Evolutionary conservation across 495 filamentous ascomycete genomes (phyloP), one percentile per base, ranked within the genome.

Genomic region (Lepraria neglecta): DNA sequence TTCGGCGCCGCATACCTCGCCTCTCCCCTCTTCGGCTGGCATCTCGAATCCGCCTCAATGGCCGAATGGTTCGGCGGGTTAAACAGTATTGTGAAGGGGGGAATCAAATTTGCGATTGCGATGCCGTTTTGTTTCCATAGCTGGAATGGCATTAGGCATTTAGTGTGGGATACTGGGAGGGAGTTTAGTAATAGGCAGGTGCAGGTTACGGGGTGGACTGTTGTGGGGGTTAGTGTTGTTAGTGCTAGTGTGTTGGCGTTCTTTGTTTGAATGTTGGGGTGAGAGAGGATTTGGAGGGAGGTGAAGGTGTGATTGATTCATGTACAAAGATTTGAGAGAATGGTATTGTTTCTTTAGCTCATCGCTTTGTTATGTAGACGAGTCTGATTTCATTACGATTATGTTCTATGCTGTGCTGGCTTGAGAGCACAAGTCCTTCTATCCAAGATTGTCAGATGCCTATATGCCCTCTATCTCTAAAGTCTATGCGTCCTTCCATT

Each of bases 61-160:
- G 90, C 87, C 35, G 87, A 89, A 27, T 81, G 87, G 45, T 86
- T 95, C 70, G 92, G 78, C 35, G 75, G 84, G 51, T 83, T 91
- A 64, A 89, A 91, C 7, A 43, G 87, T 27, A 76, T 78, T 50
- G 79, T 78, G 62, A 90, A 94, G 82, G 69, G 88, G 54, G 68
- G 69, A n/a, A 65, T 89, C 62, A 99, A 99, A 84, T 74, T 82
- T 59, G 64, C 77, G 14, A 58, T 89, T 40, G 89, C 90, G 45
- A 80, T 88, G 73, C 92, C 92, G 21, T 96, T 99, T 74, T 84
- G 84, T 40, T 97, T 84, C 77, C 95, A 99, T 76, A 73, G 73
- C 62, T 71, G 91, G 66, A 97, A 95, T 76, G 94, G 95, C 28
- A 59, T 95, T n/a, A 84, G 91, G 69, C 94, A 97, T 80, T 78